Base-by-base conservation (phyloP, 129 eudicot genomes). In the Artemisia tridentata region DNA sequence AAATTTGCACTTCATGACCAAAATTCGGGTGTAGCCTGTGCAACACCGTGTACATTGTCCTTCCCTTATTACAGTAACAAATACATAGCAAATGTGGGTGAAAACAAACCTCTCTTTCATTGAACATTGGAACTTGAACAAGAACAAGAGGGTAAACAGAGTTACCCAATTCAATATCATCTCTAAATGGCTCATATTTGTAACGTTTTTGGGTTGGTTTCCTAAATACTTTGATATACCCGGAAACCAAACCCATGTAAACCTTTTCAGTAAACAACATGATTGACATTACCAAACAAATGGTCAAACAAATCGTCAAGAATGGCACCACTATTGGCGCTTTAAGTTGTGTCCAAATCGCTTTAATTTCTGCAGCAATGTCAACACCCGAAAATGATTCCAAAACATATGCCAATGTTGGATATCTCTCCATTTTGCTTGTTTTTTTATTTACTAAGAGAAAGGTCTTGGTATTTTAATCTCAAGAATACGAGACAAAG, bases 41-140 rank as follows among this genome's bases (percentile, higher is more conserved):
- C 23, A 20, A 20, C 23, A 20, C 0, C 23, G n/a, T n/a, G n/a
- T n/a, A n/a, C 23, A 20, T 0, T 1, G 23, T 20, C 23, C 23
- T 20, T 20, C 23, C 23, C 23, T 20, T 1, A 20, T 20, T 20
- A 20, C 23, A 20, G 23, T 20, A 20, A 23, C 25, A 23, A 23
- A 23, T 23, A 23, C 23, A 25, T 25, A 25, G 15, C 5, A 14
- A 45, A 16, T 41, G 46, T 20, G 13, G 13, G 3, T 18, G 21
- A 19, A 65, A 50, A 20, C 64, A 48, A 16, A 82, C 86, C 86
- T 82, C 86, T 73, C 53, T 78, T 64, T 82, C 86, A 52, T 82
- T 82, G 27, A 52, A 82, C 86, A 82, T 82, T 9, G 86, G 86
- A 60, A 82, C 67, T 64, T 82, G 86, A 41, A 82, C 79, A 38